A percentile compares a stretch with the other conserved stretches of the same genome.
phyloP scores from a whole-genome alignment of 2,329 filamentous ascomycete species.

The Chalaropsis thielavioides region DNA sequence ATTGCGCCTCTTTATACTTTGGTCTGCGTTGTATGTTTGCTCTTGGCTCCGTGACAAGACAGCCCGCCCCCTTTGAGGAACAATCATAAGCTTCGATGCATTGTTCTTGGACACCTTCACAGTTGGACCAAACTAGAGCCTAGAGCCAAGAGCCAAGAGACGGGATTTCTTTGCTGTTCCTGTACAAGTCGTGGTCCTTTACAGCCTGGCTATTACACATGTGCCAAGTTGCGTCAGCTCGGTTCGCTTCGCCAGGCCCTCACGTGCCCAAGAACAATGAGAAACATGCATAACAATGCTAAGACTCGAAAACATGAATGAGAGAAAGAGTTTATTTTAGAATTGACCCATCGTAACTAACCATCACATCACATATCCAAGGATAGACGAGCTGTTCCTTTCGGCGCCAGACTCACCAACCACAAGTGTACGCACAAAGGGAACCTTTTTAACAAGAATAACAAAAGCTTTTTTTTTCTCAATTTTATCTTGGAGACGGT shows the following conservation, averaged over 20 bases:
- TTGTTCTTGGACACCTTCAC: neutral
- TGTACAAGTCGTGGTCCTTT: neutral
- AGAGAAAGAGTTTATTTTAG: neutral
- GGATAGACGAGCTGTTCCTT: conserved; percentile 2
- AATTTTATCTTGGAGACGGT: conserved; percentile 5
- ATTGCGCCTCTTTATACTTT: neutral
- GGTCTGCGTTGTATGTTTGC: neutral
- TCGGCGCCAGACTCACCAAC: neutral
- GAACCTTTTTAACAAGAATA: neutral
- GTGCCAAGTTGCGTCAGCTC: neutral
- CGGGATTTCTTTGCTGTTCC: too few species aligned
- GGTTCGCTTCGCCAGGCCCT: neutral
- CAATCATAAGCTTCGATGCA: neutral
- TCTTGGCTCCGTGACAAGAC: neutral
- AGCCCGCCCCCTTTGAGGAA: neutral
- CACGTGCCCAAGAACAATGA: neutral
- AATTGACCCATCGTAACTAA: neutral
- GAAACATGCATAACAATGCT: conserved; percentile 1
- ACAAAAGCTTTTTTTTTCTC: conserved; percentile 10
- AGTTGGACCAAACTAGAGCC: too few species aligned
- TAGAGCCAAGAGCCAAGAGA: too few species aligned
- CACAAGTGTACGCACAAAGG: neutral
- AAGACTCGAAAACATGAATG: neutral
- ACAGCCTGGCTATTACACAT: neutral
- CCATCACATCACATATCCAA: neutral